Conservation (phyloP, 2,329 filamentous ascomycete species). For the Pseudodiploospora longispora region DNA sequence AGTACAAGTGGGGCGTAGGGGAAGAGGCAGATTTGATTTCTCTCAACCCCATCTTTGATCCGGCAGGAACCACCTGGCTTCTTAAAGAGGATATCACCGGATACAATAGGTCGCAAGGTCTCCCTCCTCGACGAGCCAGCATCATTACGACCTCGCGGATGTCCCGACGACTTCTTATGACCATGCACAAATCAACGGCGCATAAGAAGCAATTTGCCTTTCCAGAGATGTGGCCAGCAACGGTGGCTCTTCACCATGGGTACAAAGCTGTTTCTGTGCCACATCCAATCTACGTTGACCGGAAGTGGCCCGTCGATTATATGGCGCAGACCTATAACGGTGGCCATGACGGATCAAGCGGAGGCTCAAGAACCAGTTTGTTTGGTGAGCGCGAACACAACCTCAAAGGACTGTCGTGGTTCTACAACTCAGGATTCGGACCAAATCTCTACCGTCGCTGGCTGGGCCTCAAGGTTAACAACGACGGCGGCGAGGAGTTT, state of each 20-base stretch:
- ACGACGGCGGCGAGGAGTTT: slow-evolving; percentile 69
- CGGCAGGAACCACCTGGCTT: slow-evolving; percentile 77
- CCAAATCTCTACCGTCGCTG: slow-evolving; percentile 76
- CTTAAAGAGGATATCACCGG: slow-evolving; percentile 77
- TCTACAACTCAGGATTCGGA: slow-evolving; percentile 79
- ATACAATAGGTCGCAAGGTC: slow-evolving; percentile 58
- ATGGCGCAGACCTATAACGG: slow-evolving; percentile 75
- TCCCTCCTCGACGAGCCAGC: slow-evolving; percentile 64
- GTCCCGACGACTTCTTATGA: slow-evolving; percentile 67
- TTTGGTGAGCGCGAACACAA: slow-evolving; percentile 87
- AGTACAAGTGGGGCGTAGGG: slow-evolving; percentile 77
- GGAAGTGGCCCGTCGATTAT: slow-evolving; percentile 74
- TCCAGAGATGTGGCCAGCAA: slow-evolving; percentile 93
- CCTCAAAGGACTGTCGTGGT: slow-evolving; percentile 80
- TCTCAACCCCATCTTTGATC: slow-evolving; percentile 86
- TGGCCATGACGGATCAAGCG: slow-evolving; percentile 64
- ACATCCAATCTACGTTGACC: slow-evolving; percentile 81
- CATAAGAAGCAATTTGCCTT: slow-evolving; percentile 84
- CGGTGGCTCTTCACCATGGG: slow-evolving; percentile 80
- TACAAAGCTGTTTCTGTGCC: slow-evolving; percentile 88
- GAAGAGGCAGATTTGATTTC: slow-evolving; percentile 91
- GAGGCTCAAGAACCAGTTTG: slow-evolving; percentile 63
- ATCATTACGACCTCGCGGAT: slow-evolving; percentile 86
- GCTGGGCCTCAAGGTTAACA: slow-evolving; percentile 74
- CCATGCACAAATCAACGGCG: slow-evolving; percentile 87